Evolutionary conservation across 2,329 filamentous ascomycete genomes (phyloP).

Genomic region (Aspergillus pseudoglaucus): DNA sequence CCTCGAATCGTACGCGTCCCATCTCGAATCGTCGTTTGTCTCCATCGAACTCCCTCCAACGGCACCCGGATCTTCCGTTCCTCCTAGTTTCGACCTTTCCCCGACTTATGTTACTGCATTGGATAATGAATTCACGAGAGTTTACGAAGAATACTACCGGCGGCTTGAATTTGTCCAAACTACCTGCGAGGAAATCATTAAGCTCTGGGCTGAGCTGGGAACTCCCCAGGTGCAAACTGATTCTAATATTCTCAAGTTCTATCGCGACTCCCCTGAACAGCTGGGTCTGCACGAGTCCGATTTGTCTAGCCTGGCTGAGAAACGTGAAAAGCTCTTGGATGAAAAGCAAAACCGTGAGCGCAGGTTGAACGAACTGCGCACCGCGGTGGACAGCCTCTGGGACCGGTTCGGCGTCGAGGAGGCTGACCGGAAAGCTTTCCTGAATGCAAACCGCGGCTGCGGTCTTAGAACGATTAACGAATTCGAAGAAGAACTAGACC

Average conservation of each 20-base stretch:
- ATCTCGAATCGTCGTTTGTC: slow-evolving; percentile 85
- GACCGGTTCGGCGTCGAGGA: slow-evolving; percentile 78
- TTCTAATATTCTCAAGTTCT: slow-evolving; percentile 75
- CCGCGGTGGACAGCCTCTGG: slow-evolving; percentile 81
- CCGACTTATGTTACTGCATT: slow-evolving; percentile 78
- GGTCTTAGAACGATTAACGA: slow-evolving; percentile 90
- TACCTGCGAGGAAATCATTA: slow-evolving; percentile 77
- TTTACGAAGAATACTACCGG: slow-evolving; percentile 93
- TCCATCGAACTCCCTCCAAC: slow-evolving; percentile 79
- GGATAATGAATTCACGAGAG: slow-evolving; percentile 83
- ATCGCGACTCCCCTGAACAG: slow-evolving; percentile 86
- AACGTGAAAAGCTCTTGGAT: slow-evolving; percentile 74
- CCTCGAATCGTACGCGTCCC: slow-evolving; percentile 90
- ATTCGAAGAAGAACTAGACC: slow-evolving; percentile 81
- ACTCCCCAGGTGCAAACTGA: slow-evolving; percentile 93
- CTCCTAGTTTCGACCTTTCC: slow-evolving; percentile 87
- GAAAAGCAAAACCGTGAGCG: slow-evolving; percentile 84
- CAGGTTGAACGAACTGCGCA: slow-evolving; percentile 66
- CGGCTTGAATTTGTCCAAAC: slow-evolving; percentile 70
- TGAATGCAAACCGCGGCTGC: slow-evolving; percentile 82
- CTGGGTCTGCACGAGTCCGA: slow-evolving; percentile 88
- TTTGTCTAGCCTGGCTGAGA: slow-evolving; percentile 62
- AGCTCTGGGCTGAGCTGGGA: slow-evolving; percentile 91
- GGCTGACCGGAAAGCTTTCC: slow-evolving; percentile 73
- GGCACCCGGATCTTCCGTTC: slow-evolving; percentile 65